Conservation (phyloP, 257 asterid genomes). For the Salvia miltiorrhiza region DNA sequence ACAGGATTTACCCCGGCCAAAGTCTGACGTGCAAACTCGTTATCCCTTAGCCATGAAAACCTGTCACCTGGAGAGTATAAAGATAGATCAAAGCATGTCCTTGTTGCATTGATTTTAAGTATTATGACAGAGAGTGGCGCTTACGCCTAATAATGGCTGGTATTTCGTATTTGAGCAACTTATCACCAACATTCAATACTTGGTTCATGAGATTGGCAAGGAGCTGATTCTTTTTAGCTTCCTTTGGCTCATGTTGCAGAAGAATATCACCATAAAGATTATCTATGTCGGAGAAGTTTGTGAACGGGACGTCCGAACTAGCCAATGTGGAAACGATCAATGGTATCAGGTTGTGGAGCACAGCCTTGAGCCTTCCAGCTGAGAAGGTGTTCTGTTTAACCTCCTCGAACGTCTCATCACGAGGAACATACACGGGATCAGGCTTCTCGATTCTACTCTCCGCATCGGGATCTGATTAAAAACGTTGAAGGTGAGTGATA, state of each 20-base stretch:
- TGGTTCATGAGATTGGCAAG: conserved; percentile 32
- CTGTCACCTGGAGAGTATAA: conserved; percentile 61
- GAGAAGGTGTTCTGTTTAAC: conserved; percentile 72
- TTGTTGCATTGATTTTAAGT: neutral
- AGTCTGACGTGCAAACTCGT: conserved; percentile 84
- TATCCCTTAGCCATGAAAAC: conserved; percentile 80
- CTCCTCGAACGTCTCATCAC: conserved; percentile 92
- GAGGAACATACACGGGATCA: conserved; percentile 77
- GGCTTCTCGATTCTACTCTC: conserved; percentile 87
- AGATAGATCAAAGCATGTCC: neutral
- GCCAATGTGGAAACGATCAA: conserved; percentile 60
- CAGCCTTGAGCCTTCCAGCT: conserved; percentile 77
- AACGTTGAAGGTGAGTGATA: neutral
- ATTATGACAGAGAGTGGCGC: conserved; percentile 1
- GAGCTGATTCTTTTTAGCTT: conserved; percentile 19
- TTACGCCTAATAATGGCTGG: conserved; percentile 76
- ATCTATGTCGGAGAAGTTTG: conserved; percentile 72
- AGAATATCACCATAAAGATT: conserved; percentile 58
- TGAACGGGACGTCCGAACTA: conserved; percentile 73
- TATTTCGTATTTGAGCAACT: conserved; percentile 68
- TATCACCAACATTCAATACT: conserved; percentile 57
- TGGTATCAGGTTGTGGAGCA: conserved; percentile 81
- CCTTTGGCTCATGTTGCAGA: conserved; percentile 38
- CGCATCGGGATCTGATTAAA: conserved; percentile 44
- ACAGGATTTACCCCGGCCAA: conserved; percentile 89